Evolutionary conservation across 2,329 filamentous ascomycete species (phyloP).

Genomic region (Sporothrix luriei): DNA sequence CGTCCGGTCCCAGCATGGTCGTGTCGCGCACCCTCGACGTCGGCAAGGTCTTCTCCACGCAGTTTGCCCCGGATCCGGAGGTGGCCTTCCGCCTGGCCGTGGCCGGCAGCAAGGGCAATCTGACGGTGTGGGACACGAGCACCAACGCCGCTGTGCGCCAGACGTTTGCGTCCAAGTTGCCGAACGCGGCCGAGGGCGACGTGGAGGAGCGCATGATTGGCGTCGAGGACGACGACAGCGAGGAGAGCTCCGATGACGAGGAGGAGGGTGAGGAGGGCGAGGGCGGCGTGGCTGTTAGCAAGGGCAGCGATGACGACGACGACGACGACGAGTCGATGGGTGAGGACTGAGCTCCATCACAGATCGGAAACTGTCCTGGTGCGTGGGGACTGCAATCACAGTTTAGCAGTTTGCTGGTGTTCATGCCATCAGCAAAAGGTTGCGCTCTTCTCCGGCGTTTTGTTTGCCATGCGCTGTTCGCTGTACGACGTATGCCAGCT

Average conservation of each 20-base stretch:
- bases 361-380: slow-evolving; percentile 18
- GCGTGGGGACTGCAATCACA: slow-evolving; percentile 4
- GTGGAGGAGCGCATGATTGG: slow-evolving; percentile 78
- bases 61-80: slow-evolving; percentile 85
- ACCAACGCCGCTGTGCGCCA: slow-evolving; percentile 86
- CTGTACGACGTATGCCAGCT: neutral
- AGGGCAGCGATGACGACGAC: slow-evolving; percentile 44
- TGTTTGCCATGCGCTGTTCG: neutral
- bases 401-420: slow-evolving; percentile 4
- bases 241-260: slow-evolving; percentile 50
- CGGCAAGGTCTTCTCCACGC: slow-evolving; percentile 89
- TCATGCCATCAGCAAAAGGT: slow-evolving; percentile 6
- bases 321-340: slow-evolving; percentile 57
- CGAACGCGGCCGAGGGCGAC: slow-evolving; percentile 59
- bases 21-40: slow-evolving; percentile 90
- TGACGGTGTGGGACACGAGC: slow-evolving; percentile 95
- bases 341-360: slow-evolving; percentile 47
- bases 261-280: slow-evolving; percentile 47
- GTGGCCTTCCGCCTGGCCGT: slow-evolving; percentile 92
- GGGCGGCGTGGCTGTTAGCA: slow-evolving; percentile 39
- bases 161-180: slow-evolving; percentile 75
- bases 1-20: slow-evolving; percentile 83
- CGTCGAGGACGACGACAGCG: slow-evolving; percentile 60
- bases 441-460: neutral
- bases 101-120: slow-evolving; percentile 87